Evolutionary conservation across 2,329 filamentous ascomycete genomes (phyloP).

Genomic region (Annulohypoxylon truncatum): DNA sequence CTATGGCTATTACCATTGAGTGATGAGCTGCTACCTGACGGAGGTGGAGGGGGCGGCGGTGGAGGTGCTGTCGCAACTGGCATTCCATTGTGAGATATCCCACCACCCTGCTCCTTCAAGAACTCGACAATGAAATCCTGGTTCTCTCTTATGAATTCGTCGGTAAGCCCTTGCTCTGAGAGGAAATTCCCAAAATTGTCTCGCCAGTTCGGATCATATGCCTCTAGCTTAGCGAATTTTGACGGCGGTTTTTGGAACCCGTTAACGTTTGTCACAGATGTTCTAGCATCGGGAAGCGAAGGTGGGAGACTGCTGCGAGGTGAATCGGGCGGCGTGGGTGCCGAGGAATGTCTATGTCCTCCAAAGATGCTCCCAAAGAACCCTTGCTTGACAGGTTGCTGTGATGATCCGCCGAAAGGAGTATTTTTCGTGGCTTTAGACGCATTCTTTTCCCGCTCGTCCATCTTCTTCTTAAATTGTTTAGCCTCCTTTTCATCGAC

Average conservation of each 20-base stretch:
- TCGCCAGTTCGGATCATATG: constrained; percentile 73
- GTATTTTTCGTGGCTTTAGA: constrained; percentile 86
- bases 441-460: constrained; percentile 94
- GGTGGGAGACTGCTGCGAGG: constrained; percentile 57
- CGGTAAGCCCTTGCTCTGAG: constrained; percentile 70
- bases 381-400: constrained; percentile 58
- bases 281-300: constrained; percentile 51
- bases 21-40: constrained; percentile 24
- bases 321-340: constrained; percentile 68
- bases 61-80: constrained; percentile 52
- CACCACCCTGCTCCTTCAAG: constrained; percentile 66
- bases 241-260: constrained; percentile 57
- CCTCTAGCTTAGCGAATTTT: constrained; percentile 72
- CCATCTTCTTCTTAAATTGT: constrained; percentile 97
- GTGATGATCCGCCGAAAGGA: constrained; percentile 71
- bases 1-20: constrained; percentile 48
- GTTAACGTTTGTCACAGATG: constrained; percentile 61
- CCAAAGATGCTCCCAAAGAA: constrained; percentile 72
- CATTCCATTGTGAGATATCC: constrained; percentile 52
- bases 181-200: constrained; percentile 74
- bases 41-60: constrained; percentile 54
- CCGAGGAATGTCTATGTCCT: constrained; percentile 69
- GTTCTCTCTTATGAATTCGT: constrained; percentile 75
- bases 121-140: constrained; percentile 77
- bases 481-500: constrained; percentile 97